Percentiles rank a stretch among this genome's conserved stretches.
Conservation (phyloP, 192 early-diverging fungal genomes). For the Pecoramyces ruminantium region DNA sequence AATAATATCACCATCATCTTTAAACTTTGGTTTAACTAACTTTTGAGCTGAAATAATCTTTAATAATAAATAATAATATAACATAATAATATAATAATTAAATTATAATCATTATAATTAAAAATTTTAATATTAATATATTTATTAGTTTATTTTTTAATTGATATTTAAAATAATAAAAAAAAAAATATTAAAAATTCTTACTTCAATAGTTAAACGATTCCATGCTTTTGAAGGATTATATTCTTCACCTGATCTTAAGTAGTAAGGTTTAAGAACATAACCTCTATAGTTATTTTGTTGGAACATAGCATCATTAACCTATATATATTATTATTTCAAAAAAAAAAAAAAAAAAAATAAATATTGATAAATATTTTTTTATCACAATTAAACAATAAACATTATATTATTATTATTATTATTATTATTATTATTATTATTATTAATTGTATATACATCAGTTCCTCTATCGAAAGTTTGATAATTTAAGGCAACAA, state of each 20-base stretch:
- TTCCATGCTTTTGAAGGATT: neutral
- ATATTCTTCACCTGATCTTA: slow-evolving; percentile 10
- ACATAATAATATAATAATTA: too few relatives aligned
- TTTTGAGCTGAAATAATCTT: slow-evolving; percentile 54
- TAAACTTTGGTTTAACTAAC: slow-evolving; percentile 42
- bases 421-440: too few relatives aligned
- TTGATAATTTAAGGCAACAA: slow-evolving; percentile 85
- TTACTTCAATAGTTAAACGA: neutral
- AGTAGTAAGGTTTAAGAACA: slow-evolving; percentile 49
- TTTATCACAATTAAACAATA: too few relatives aligned
- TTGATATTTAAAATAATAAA: too few relatives aligned
- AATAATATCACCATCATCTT: slow-evolving; percentile 20
- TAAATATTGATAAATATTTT: neutral
- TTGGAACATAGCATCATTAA: slow-evolving; percentile 72
- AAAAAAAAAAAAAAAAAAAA: neutral
- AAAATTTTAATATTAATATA: slow-evolving; percentile 16
- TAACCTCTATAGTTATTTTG: slow-evolving; percentile 59
- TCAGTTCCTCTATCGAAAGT: slow-evolving; percentile 23
- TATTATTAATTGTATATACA: slow-evolving; percentile 7
- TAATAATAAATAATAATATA: slow-evolving; percentile 1
- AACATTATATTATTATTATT: too few relatives aligned
- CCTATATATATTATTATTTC: slow-evolving; percentile 59
- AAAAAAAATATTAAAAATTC: too few relatives aligned
- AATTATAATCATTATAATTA: neutral
- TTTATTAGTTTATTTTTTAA: too few relatives aligned